Percentiles rank a stretch among this genome's conserved stretches.
Conservation (phyloP, 1,284 basidiomycete species). For the Coriolopsis trogii region DNA sequence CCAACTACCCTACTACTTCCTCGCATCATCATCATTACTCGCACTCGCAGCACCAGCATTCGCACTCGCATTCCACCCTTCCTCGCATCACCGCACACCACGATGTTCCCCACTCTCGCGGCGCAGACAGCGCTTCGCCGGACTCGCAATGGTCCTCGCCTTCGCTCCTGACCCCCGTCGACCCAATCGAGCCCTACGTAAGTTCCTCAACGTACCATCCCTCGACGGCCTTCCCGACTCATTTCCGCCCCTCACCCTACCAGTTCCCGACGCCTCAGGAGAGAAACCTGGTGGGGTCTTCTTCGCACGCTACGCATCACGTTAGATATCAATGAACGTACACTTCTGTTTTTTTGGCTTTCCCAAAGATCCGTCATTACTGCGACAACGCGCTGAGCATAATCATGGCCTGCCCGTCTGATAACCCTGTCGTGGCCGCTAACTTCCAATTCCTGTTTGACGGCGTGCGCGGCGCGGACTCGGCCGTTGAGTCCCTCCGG, state of each 20-base stretch:
- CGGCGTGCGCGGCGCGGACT: slow-evolving; percentile 31
- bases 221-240: neutral
- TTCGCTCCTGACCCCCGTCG: slow-evolving; percentile 41
- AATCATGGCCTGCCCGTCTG: slow-evolving; percentile 38
- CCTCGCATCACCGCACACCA: slow-evolving; percentile 30
- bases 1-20: slow-evolving; percentile 44
- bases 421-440: slow-evolving; percentile 37
- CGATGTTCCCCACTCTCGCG: slow-evolving; percentile 26
- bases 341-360: slow-evolving; percentile 34
- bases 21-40: slow-evolving; percentile 54
- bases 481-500: slow-evolving; percentile 32
- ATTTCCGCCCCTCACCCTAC: neutral
- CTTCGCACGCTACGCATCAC: slow-evolving; percentile 47
- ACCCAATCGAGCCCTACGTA: slow-evolving; percentile 64
- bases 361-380: slow-evolving; percentile 42
- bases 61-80: slow-evolving; percentile 26
- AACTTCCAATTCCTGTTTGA: slow-evolving; percentile 36
- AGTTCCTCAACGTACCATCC: slow-evolving; percentile 30
- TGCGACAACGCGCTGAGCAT: slow-evolving; percentile 41
- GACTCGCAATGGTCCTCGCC: slow-evolving; percentile 31
- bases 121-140: slow-evolving; percentile 22
- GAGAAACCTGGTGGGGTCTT: slow-evolving; percentile 51
- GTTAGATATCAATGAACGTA: slow-evolving; percentile 53
- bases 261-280: slow-evolving; percentile 51
- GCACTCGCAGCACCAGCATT: slow-evolving; percentile 55